Evolutionary conservation across 352 stramenopile genomes (phyloP), one percentile per base, ranked within the genome.

Genomic region (Phytophthora pluvialis): DNA sequence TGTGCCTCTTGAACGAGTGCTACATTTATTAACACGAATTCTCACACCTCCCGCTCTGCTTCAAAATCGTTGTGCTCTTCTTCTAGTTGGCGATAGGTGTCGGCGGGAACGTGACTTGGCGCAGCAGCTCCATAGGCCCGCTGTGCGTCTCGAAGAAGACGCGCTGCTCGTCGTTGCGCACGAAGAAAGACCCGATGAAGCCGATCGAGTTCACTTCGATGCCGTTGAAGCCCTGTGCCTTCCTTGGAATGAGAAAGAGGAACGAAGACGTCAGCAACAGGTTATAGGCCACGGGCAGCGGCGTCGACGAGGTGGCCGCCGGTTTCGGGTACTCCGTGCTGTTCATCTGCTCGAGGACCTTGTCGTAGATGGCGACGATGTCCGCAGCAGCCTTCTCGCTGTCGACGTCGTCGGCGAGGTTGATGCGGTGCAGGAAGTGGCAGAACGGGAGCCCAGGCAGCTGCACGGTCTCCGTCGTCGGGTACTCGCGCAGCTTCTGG

Each of bases 161-260:
- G 50, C 80, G 71, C 65, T 93, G 86, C 29, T 83, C 75, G 15
- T 82, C 59, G 52, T 80, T 82, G 51, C 77, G 80, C 43, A 88
- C 81, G 55, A 92, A 91, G 60, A 91, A 93, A 11, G 82, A 93
- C 4, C 86, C 86, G 36, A 89, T 88, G 56, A 93, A 93, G 61
- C 84, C 86, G 50, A 94, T 93, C 10, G 82, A 91, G 65, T 94
- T 93, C 43, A 94, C 84, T 64, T 94, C 86, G 51, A 94, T 92
- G 65, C 78, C 78, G 3, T 83, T 72, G 38, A 80, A 79, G 18
- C 72, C 47, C 32, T 85, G 78, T 5, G 57, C 63, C 52, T 78
- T 82, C 39, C 86, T 83, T 28, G 82, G 86, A 47, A 92, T 78
- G 39, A 94, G 43, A 36, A 92, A 83, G 42, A 94, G 60, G 64